Conservation (phyloP, 2,329 filamentous ascomycete genomes). For the Plenodomus tracheiphilus region DNA sequence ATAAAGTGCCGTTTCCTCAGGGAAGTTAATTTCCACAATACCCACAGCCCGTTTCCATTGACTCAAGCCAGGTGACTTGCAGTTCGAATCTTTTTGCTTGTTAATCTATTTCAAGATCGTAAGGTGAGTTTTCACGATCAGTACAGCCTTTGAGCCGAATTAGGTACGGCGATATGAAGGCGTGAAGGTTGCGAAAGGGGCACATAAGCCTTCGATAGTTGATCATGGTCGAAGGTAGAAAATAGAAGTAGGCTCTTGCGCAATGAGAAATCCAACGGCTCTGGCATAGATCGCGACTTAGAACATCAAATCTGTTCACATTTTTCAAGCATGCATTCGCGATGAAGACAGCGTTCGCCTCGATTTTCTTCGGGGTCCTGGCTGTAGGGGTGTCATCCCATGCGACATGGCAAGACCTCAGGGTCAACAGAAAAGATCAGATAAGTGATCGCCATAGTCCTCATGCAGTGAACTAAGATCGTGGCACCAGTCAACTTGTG, state of each 20-base stretch:
- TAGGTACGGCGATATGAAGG: too few relatives aligned
- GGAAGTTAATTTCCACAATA: background rate
- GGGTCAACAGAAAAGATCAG: conserved; percentile 37
- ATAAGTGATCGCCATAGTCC: conserved; percentile 11
- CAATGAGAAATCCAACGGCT: too few relatives aligned
- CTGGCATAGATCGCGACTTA: too few relatives aligned
- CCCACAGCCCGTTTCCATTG: background rate
- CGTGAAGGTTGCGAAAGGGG: too few relatives aligned
- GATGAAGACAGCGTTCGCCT: conserved; percentile 18
- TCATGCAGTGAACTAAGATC: conserved; percentile 4
- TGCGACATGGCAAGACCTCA: conserved; percentile 38
- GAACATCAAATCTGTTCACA: background rate
- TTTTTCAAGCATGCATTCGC: conserved; percentile 1
- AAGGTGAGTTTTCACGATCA: background rate
- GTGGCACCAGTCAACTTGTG: conserved; percentile 23
- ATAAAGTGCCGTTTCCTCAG: background rate
- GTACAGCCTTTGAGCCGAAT: background rate
- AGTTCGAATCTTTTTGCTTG: background rate
- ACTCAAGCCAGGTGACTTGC: background rate
- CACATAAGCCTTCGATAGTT: too few relatives aligned
- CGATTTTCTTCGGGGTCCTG: conserved; percentile 11
- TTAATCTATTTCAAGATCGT: background rate
- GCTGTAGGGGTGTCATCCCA: conserved; percentile 20
- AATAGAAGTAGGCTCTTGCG: too few relatives aligned
- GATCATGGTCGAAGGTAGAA: too few relatives aligned